These are phyloP conservation scores for Sclerotinia nivalis DNA, from an alignment of 2,329 filamentous ascomycete species.

Conservation along the genomic window DNA sequence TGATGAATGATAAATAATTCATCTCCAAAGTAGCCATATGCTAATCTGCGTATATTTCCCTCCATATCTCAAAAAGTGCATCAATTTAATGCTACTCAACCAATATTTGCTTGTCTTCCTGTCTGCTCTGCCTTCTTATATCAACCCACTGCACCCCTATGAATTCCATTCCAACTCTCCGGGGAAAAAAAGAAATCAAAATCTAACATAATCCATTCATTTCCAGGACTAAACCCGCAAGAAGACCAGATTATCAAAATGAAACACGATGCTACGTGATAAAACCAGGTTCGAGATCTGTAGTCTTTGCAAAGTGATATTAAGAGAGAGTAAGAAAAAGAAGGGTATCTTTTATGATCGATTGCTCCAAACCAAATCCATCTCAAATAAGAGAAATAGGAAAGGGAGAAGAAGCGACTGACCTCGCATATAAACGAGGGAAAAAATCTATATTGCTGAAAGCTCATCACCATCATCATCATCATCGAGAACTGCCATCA, in stretches of 20 bases:
- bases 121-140: neutral
- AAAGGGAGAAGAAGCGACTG: conserved; percentile 10
- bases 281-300: neutral
- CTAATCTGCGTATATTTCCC: neutral
- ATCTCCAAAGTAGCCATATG: neutral
- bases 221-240: neutral
- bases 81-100: neutral
- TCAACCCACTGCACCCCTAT: neutral
- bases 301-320: conserved; percentile 15
- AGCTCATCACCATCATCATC: neutral
- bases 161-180: neutral
- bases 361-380: conserved; percentile 4
- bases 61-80: neutral
- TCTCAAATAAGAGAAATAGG: conserved; percentile 15
- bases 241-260: conserved; percentile 6
- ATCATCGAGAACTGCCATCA: neutral
- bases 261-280: neutral
- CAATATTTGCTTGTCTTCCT: neutral
- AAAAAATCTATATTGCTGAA: conserved; percentile 19
- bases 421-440: conserved; percentile 3
- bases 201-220: conserved; percentile 7
- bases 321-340: conserved; percentile 16
- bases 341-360: conserved; percentile 22
- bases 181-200: neutral
- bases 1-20: neutral